phyloP scores from a whole-genome alignment of 345 rosid genomes.

The Citrus hindsii region DNA sequence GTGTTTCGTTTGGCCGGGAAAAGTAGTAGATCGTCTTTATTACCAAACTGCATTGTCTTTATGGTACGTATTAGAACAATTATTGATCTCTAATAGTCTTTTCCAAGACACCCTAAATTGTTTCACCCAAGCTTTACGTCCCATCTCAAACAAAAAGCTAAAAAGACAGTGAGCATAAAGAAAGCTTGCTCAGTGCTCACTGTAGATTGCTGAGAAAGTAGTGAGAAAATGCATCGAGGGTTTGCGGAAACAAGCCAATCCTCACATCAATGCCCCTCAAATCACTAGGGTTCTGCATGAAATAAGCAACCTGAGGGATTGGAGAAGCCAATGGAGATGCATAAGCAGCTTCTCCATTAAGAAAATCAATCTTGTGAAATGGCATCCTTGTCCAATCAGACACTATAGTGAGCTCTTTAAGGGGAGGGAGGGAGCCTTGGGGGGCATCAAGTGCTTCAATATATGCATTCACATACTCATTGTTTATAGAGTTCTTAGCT shows the following conservation, averaged over 20 bases:
- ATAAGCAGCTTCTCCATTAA: constrained; percentile 35
- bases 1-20: not conserved
- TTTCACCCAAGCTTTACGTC: not conserved
- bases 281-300: constrained; percentile 56
- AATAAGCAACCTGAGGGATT: constrained; percentile 59
- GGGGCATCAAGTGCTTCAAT: constrained; percentile 49
- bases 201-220: constrained; percentile 25
- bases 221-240: constrained; percentile 28
- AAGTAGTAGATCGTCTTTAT: not conserved
- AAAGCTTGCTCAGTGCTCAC: not conserved
- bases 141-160: not conserved
- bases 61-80: not conserved
- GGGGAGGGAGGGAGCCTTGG: constrained; percentile 44
- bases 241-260: constrained; percentile 48
- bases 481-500: constrained; percentile 49
- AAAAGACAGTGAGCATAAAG: not conserved
- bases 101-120: not conserved
- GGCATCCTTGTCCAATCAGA: constrained; percentile 81
- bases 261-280: constrained; percentile 38
- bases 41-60: not conserved
- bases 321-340: constrained; percentile 60
- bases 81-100: constrained; percentile 6
- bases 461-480: constrained; percentile 51
- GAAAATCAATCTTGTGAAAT: constrained; percentile 53
- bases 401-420: constrained; percentile 48